A percentile compares a stretch with the other conserved stretches of the same genome.
These are phyloP conservation scores for Leccinum subrobustum DNA, from an alignment of 1,284 basidiomycete species.

Conservation along the genomic window DNA sequence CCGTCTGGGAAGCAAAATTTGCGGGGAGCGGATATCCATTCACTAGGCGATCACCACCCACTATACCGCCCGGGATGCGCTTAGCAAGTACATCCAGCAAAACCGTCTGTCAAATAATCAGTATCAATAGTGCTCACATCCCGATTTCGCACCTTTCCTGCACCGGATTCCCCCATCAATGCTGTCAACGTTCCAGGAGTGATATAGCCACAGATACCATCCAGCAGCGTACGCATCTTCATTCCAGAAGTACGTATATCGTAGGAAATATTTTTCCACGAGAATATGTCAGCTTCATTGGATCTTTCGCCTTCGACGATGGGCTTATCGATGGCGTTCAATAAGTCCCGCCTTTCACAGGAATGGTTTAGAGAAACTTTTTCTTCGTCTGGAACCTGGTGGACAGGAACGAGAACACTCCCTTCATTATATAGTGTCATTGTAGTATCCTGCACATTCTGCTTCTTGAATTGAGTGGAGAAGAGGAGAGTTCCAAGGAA, in stretches of 20 bases:
- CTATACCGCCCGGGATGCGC: slow-evolving; percentile 69
- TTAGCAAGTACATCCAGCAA: slow-evolving; percentile 82
- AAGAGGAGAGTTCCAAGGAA: slow-evolving; percentile 47
- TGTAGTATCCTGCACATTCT: slow-evolving; percentile 27
- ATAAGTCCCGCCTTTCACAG: not conserved
- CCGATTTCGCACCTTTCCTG: slow-evolving; percentile 51
- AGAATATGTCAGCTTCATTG: slow-evolving; percentile 48
- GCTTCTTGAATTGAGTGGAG: slow-evolving; percentile 45
- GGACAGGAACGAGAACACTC: slow-evolving; percentile 3
- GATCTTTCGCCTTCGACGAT: slow-evolving; percentile 21
- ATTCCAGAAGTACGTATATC: slow-evolving; percentile 39
- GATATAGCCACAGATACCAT: slow-evolving; percentile 82
- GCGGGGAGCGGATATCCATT: slow-evolving; percentile 69
- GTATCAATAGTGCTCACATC: rapidly evolving
- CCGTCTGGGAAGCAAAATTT: slow-evolving; percentile 72
- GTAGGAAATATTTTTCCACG: slow-evolving; percentile 64
- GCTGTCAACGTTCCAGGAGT: slow-evolving; percentile 75
- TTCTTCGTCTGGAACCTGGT: slow-evolving; percentile 10
- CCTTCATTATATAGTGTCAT: slow-evolving; percentile 45
- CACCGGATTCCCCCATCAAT: slow-evolving; percentile 79
- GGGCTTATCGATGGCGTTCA: not conserved
- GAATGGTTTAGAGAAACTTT: slow-evolving; percentile 11
- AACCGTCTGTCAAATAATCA: slow-evolving; percentile 53
- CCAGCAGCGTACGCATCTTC: slow-evolving; percentile 57
- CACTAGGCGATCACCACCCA: slow-evolving; percentile 72